phyloP scores from a whole-genome alignment of 192 early-diverging fungal genomes.

The Phlyctochytrium bullatum region DNA sequence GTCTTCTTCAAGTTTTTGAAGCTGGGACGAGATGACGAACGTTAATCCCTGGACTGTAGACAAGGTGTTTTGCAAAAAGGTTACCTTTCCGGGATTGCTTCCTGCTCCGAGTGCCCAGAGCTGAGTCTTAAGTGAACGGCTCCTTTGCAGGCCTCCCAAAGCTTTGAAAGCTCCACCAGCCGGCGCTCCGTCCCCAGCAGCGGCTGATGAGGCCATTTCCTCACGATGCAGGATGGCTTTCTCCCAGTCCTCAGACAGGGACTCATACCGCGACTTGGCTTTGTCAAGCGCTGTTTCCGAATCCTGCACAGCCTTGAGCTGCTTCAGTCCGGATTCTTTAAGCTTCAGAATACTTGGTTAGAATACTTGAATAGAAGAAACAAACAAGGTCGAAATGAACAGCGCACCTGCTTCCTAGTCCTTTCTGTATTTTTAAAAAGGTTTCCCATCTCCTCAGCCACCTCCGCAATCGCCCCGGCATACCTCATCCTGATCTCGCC shows the following conservation, averaged over 20 bases:
- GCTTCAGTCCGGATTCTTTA: slow-evolving; percentile 74
- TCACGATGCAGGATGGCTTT: slow-evolving; percentile 44
- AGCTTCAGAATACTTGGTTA: slow-evolving; percentile 45
- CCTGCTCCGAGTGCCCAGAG: slow-evolving; percentile 31
- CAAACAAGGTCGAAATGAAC: background rate
- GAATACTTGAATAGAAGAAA: too few species aligned
- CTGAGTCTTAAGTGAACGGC: slow-evolving; percentile 54
- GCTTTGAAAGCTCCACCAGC: background rate
- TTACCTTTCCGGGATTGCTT: slow-evolving; percentile 57
- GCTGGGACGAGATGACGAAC: slow-evolving; percentile 33
- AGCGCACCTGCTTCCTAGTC: slow-evolving; percentile 68
- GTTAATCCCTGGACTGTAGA: background rate
- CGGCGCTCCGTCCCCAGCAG: background rate
- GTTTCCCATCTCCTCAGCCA: slow-evolving; percentile 76
- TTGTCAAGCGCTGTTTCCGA: slow-evolving; percentile 80
- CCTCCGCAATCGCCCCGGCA: slow-evolving; percentile 61
- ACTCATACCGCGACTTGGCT: slow-evolving; percentile 78
- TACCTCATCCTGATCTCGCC: slow-evolving; percentile 80
- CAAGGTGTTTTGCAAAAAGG: background rate
- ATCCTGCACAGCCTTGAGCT: slow-evolving; percentile 74
- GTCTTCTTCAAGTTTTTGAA: slow-evolving; percentile 81
- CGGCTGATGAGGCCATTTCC: background rate
- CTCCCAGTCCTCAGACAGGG: slow-evolving; percentile 83
- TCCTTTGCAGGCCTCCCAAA: slow-evolving; percentile 51
- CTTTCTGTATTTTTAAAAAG: slow-evolving; percentile 77